These are phyloP conservation scores for Aspergillus brasiliensis DNA, from an alignment of 2,329 filamentous ascomycete genomes.

Conservation along the genomic window DNA sequence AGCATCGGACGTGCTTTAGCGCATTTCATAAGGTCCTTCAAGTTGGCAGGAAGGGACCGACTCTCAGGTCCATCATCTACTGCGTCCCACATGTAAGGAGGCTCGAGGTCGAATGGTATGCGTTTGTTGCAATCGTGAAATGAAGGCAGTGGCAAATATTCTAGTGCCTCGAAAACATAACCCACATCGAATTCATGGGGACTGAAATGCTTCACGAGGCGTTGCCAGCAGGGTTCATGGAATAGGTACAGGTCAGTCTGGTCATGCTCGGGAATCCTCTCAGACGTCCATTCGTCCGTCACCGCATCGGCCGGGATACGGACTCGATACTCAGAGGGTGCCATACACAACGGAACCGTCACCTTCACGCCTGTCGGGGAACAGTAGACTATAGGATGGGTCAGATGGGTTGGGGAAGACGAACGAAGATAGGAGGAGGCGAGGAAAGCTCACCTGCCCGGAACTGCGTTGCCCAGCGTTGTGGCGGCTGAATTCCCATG, in stretches of 20 bases:
- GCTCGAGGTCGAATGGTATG: background rate
- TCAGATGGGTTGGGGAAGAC: too few species aligned
- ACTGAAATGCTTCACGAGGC: constrained; percentile 6
- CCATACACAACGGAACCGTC: too few species aligned
- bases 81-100: background rate
- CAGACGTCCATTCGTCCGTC: too few species aligned
- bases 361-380: too few species aligned
- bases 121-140: background rate
- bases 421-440: too few species aligned
- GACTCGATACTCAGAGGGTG: too few species aligned
- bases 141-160: background rate
- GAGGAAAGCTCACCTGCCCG: too few species aligned
- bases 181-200: background rate
- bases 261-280: background rate
- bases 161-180: constrained; percentile 6
- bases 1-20: background rate
- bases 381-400: too few species aligned
- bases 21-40: constrained; percentile 5
- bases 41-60: background rate
- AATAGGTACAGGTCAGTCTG: constrained; percentile 5
- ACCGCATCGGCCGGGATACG: too few species aligned
- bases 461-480: too few species aligned
- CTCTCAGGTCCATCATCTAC: background rate
- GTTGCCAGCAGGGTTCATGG: constrained; percentile 6
- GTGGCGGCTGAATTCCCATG: too few species aligned